Evolutionary conservation across 768 basidiomycete genomes (phyloP).

Genomic region (Rubroboletus satanas): DNA sequence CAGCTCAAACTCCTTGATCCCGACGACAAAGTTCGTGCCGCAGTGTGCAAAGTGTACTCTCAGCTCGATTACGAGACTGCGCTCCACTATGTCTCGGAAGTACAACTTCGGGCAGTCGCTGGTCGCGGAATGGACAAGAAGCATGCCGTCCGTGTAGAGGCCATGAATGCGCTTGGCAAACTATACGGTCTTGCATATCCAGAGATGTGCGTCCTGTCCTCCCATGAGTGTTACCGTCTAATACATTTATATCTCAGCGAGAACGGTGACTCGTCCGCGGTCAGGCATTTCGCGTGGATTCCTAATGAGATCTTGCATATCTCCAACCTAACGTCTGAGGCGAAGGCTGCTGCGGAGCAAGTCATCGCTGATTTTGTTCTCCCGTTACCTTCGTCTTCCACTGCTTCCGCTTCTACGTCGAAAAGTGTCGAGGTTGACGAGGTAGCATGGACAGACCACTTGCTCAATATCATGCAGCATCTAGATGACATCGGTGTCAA

Average conservation of each 20-base stretch:
- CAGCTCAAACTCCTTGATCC: slow-evolving; percentile 71
- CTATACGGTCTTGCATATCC: slow-evolving; percentile 80
- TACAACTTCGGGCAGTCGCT: slow-evolving; percentile 59
- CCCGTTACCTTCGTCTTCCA: slow-evolving; percentile 59
- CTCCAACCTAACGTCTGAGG: slow-evolving; percentile 48
- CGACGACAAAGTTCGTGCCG: slow-evolving; percentile 87
- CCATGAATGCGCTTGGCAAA: slow-evolving; percentile 70
- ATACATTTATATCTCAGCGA: slow-evolving; percentile 49
- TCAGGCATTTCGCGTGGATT: slow-evolving; percentile 89
- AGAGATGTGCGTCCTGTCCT: slow-evolving; percentile 68
- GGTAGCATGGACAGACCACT: slow-evolving; percentile 76
- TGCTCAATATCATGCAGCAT: slow-evolving; percentile 68
- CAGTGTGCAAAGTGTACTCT: slow-evolving; percentile 77
- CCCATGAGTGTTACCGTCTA: not conserved
- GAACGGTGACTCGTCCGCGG: slow-evolving; percentile 67
- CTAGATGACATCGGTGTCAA: slow-evolving; percentile 59
- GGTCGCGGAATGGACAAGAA: slow-evolving; percentile 83
- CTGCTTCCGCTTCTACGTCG: slow-evolving; percentile 37
- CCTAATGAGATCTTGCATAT: slow-evolving; percentile 67
- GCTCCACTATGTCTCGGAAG: slow-evolving; percentile 70
- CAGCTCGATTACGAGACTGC: slow-evolving; percentile 89
- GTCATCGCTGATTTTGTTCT: slow-evolving; percentile 73
- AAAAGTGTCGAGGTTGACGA: slow-evolving; percentile 66
- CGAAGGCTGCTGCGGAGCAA: slow-evolving; percentile 63
- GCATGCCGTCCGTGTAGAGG: slow-evolving; percentile 66